These are phyloP conservation scores for Gossypium ekmanianum DNA, from an alignment of 345 rosid genomes.

Conservation along the genomic window DNA sequence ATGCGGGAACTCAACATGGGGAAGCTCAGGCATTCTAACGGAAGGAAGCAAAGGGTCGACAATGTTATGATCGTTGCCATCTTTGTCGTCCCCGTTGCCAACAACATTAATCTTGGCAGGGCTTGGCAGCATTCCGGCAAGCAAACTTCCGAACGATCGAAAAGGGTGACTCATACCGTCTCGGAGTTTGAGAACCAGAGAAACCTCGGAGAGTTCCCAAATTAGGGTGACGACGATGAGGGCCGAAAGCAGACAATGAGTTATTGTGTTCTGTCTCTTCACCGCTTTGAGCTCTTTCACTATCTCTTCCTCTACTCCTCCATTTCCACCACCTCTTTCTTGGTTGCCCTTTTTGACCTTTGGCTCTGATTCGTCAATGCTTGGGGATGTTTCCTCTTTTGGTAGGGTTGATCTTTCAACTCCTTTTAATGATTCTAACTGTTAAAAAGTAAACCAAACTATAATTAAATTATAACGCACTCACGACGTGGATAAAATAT, in stretches of 20 bases:
- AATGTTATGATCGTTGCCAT: neutral
- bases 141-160: conserved; percentile 42
- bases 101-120: neutral
- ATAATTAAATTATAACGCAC: neutral
- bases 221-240: conserved; percentile 61
- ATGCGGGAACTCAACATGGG: conserved; percentile 34
- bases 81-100: conserved; percentile 4
- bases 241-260: conserved; percentile 66
- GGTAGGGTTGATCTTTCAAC: neutral
- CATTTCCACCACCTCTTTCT: conserved; percentile 1
- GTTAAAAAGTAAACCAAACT: neutral
- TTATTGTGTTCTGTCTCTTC: conserved; percentile 60
- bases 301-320: conserved; percentile 49
- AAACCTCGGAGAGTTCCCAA: conserved; percentile 82
- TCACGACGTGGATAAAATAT: no score
- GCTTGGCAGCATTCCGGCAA: conserved; percentile 38
- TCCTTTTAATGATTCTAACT: conserved; percentile 6
- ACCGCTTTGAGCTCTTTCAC: conserved; percentile 56
- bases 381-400: conserved; percentile 13
- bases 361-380: conserved; percentile 1
- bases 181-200: conserved; percentile 51
- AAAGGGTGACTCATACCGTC: conserved; percentile 64
- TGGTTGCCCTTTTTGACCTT: neutral
- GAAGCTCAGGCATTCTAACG: conserved; percentile 47
- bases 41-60: conserved; percentile 18